A percentile compares a stretch with the other conserved stretches of the same genome.
phyloP scores from a whole-genome alignment of 2,329 filamentous ascomycete genomes.

The Akanthomyces dipterigenus region DNA sequence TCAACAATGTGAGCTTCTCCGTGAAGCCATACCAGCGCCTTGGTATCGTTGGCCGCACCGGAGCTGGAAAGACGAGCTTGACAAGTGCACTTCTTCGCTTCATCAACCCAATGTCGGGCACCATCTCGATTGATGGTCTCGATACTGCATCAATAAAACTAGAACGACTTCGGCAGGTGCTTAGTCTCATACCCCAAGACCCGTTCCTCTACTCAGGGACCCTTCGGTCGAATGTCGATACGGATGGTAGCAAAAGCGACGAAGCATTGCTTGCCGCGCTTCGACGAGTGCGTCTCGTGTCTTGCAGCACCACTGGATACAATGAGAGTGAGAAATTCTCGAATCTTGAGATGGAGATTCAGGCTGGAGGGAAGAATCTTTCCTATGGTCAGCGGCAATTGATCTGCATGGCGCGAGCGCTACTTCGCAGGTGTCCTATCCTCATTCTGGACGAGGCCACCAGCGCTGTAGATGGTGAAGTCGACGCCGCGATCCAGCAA shows the following conservation, averaged over 20 bases:
- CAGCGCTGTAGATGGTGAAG: conserved; percentile 3
- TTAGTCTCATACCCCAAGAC: conserved; percentile 12
- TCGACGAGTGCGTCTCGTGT: too few species aligned
- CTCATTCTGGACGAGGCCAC: neutral
- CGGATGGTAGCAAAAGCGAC: neutral
- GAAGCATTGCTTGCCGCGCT: too few species aligned
- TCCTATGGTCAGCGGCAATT: conserved; percentile 12
- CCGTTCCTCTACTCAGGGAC: conserved; percentile 9
- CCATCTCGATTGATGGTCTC: conserved; percentile 2
- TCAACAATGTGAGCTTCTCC: neutral
- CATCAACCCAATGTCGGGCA: neutral
- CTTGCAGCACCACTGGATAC: neutral
- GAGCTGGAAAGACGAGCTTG: conserved; percentile 12
- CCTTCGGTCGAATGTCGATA: conserved; percentile 10
- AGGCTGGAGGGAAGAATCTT: neutral
- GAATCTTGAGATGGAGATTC: neutral
- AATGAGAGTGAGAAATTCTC: too few species aligned
- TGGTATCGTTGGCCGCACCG: conserved; percentile 12
- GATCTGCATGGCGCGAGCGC: conserved; percentile 8
- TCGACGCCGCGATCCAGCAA: conserved; percentile 6
- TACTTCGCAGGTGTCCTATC: neutral
- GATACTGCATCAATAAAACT: neutral
- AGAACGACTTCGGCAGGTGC: neutral
- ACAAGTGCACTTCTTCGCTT: conserved; percentile 8
- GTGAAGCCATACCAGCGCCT: conserved; percentile 3